Conservation (phyloP, 2,329 filamentous ascomycete species). For the Curvularia sp. region DNA sequence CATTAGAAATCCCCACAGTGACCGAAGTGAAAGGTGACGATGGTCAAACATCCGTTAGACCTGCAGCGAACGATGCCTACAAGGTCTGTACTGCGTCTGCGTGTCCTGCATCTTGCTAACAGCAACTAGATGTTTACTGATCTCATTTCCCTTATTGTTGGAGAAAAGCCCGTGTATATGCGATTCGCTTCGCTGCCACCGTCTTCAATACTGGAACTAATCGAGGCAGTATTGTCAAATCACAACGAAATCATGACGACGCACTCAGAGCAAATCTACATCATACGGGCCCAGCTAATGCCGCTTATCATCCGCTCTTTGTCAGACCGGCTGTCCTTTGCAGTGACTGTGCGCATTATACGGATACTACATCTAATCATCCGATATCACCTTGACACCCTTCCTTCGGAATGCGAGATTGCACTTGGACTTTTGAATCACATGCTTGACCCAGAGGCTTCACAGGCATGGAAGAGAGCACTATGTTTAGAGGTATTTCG, state of each 20-base stretch:
- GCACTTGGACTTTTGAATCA: slow-evolving; percentile 82
- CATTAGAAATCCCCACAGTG: slow-evolving; percentile 63
- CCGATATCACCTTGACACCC: slow-evolving; percentile 75
- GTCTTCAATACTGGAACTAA: slow-evolving; percentile 86
- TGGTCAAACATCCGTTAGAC: slow-evolving; percentile 69
- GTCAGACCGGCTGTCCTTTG: slow-evolving; percentile 79
- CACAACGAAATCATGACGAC: slow-evolving; percentile 79
- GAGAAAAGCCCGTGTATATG: slow-evolving; percentile 81
- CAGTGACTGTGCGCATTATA: slow-evolving; percentile 80
- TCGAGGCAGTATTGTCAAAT: slow-evolving; percentile 87
- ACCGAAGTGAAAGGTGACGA: slow-evolving; percentile 73
- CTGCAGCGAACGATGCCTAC: slow-evolving; percentile 85
- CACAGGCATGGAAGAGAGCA: slow-evolving; percentile 82
- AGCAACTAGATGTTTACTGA: slow-evolving; percentile 78
- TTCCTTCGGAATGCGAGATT: slow-evolving; percentile 82
- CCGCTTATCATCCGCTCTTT: slow-evolving; percentile 81
- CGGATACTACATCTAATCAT: slow-evolving; percentile 84
- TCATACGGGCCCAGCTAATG: slow-evolving; percentile 79
- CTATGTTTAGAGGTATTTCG: slow-evolving; percentile 91
- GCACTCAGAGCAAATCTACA: slow-evolving; percentile 80
- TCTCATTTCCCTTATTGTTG: slow-evolving; percentile 84
- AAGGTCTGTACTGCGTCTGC: slow-evolving; percentile 56
- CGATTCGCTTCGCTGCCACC: slow-evolving; percentile 78
- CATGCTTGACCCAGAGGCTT: slow-evolving; percentile 82
- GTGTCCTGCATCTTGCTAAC: slow-evolving; percentile 9